phyloP scores from a whole-genome alignment of 192 early-diverging fungal genomes.

The Backusella mclennaniae region DNA sequence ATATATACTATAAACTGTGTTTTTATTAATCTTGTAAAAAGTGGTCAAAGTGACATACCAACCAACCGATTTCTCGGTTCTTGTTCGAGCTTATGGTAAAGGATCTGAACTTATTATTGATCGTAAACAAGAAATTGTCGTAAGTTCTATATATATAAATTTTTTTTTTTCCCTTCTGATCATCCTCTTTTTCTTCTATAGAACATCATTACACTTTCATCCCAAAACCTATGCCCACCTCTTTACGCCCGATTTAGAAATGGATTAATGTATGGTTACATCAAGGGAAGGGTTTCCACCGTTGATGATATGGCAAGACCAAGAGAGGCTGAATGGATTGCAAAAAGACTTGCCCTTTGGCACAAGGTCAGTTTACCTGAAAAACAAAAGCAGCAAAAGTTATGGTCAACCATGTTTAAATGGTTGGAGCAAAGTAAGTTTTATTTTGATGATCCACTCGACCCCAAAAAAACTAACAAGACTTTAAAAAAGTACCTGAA shows the following conservation, averaged over 20 bases:
- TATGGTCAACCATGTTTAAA: conserved; percentile 69
- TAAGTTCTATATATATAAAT: conserved; percentile 43
- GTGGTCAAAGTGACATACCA: conserved; percentile 73
- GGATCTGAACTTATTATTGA: conserved; percentile 88
- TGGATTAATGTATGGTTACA: conserved; percentile 90
- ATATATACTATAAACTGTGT: background rate
- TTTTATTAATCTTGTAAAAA: background rate
- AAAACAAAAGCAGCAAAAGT: conserved; percentile 41
- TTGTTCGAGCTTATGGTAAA: conserved; percentile 89
- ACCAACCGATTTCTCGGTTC: conserved; percentile 54
- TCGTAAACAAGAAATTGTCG: conserved; percentile 79
- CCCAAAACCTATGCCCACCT: conserved; percentile 68
- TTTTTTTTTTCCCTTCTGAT: background rate
- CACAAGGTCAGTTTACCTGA: conserved; percentile 57
- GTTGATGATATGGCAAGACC: conserved; percentile 75
- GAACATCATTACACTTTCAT: conserved; percentile 80
- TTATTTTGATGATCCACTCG: no score
- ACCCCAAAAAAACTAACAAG: background rate
- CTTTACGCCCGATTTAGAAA: conserved; percentile 87
- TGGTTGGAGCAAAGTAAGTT: conserved; percentile 66
- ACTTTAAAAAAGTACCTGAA: conserved; percentile 49
- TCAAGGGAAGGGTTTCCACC: conserved; percentile 68
- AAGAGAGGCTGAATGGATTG: conserved; percentile 73
- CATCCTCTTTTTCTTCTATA: conserved; percentile 24
- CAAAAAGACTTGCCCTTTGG: conserved; percentile 79